These are phyloP conservation scores for Coccomyxa subellipsoidea DNA, from an alignment of 163 green algal species.

Conservation along the genomic window DNA sequence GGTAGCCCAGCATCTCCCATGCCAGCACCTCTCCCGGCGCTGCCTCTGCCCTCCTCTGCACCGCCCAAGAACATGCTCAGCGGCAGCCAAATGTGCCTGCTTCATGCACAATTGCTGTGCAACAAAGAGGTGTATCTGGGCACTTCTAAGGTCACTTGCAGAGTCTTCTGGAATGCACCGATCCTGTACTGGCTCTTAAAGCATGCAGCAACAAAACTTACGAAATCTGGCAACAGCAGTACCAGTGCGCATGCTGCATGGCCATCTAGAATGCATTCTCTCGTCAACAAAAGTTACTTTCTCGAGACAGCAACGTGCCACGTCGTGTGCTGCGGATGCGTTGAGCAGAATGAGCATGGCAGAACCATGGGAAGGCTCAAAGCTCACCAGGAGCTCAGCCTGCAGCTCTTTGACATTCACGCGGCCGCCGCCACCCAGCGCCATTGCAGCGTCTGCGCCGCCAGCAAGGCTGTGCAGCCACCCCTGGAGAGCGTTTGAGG, in stretches of 20 bases:
- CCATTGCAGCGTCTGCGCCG: neutral
- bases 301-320: too few relatives aligned
- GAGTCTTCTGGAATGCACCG: too few relatives aligned
- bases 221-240: too few relatives aligned
- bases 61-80: neutral
- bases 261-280: too few relatives aligned
- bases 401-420: neutral
- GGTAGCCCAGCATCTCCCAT: constrained; percentile 6
- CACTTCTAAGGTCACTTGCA: too few relatives aligned
- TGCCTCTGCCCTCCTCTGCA: constrained; percentile 1
- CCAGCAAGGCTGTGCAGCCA: neutral
- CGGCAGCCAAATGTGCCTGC: neutral
- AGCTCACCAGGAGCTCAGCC: neutral
- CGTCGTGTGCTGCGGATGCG: too few relatives aligned
- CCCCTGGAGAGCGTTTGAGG: neutral
- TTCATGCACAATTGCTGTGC: neutral
- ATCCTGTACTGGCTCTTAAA: too few relatives aligned
- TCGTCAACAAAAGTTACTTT: too few relatives aligned
- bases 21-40: neutral
- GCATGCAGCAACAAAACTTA: too few relatives aligned
- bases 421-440: neutral
- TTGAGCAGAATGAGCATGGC: neutral
- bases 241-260: too few relatives aligned
- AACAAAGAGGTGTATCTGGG: too few relatives aligned
- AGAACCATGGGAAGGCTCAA: neutral